A percentile compares a stretch with the other conserved stretches of the same genome.
phyloP scores from a whole-genome alignment of 2,329 filamentous ascomycete species.

The Stachybotrys chartarum region DNA sequence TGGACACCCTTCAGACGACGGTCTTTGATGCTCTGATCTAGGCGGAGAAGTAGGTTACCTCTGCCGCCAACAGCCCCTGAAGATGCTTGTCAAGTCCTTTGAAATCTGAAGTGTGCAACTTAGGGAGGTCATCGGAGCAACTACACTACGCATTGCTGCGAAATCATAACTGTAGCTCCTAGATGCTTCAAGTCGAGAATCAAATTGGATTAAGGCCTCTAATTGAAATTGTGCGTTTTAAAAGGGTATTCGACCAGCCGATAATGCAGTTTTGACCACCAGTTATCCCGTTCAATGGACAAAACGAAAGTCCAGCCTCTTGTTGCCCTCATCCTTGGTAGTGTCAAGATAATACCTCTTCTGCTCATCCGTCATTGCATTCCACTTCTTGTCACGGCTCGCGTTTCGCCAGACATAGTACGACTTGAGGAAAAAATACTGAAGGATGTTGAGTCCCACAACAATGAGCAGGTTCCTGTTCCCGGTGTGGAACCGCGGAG shows the following conservation, averaged over 20 bases:
- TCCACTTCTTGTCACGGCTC: slow-evolving; percentile 7
- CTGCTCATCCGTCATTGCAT: slow-evolving; percentile 2
- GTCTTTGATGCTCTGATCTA: slow-evolving; percentile 8
- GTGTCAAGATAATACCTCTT: slow-evolving; percentile 7
- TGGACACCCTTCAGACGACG: slow-evolving; percentile 10
- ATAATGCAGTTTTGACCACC: too few relatives aligned
- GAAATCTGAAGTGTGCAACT: too few relatives aligned
- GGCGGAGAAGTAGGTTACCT: neutral
- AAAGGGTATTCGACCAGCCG: too few relatives aligned
- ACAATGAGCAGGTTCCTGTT: slow-evolving; percentile 4
- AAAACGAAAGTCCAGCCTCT: slow-evolving; percentile 9
- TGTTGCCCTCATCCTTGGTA: slow-evolving; percentile 7
- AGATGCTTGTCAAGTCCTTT: neutral
- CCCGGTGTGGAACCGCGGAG: slow-evolving; percentile 5
- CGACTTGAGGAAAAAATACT: slow-evolving; percentile 6
- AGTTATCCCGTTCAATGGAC: neutral
- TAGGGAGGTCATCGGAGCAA: too few relatives aligned
- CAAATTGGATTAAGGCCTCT: too few relatives aligned
- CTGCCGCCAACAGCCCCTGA: neutral
- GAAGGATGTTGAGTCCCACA: slow-evolving; percentile 3
- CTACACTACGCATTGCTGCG: too few relatives aligned
- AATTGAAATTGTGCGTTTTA: too few relatives aligned
- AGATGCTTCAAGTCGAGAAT: too few relatives aligned
- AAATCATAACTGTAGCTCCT: too few relatives aligned
- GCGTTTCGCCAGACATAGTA: slow-evolving; percentile 10